phyloP scores from a whole-genome alignment of 768 basidiomycete genomes.

The Lanmaoa pseudosensibilis region DNA sequence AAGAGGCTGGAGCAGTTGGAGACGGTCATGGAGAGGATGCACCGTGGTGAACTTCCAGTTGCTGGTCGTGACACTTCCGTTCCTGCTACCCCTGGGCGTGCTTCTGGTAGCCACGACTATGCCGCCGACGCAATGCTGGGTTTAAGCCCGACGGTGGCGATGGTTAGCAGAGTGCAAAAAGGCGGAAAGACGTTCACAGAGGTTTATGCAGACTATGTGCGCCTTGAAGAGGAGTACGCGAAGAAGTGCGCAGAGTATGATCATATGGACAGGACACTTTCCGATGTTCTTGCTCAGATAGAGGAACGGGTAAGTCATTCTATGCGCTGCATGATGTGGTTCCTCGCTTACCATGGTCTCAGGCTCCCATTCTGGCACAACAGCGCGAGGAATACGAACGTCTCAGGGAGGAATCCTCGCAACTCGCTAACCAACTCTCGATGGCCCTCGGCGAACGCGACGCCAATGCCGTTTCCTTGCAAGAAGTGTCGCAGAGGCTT shows the following conservation, averaged over 20 bases:
- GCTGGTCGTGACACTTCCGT: conserved; percentile 44
- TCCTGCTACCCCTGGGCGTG: conserved; percentile 44
- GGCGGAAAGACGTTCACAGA: conserved; percentile 91
- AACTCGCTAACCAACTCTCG: conserved; percentile 78
- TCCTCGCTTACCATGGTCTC: conserved; percentile 2
- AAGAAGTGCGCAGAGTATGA: conserved; percentile 80
- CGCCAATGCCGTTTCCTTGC: conserved; percentile 49
- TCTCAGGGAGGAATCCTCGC: conserved; percentile 72
- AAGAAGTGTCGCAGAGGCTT: conserved; percentile 64
- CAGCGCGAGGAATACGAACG: conserved; percentile 90
- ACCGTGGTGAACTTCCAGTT: conserved; percentile 66
- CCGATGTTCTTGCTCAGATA: conserved; percentile 82
- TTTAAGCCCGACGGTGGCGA: conserved; percentile 84
- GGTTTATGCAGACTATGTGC: conserved; percentile 88
- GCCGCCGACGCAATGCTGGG: conserved; percentile 59
- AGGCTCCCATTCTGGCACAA: conserved; percentile 90
- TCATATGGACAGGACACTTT: conserved; percentile 79
- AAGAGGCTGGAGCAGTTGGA: conserved; percentile 71
- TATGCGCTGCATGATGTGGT: neutral
- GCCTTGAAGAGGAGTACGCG: conserved; percentile 78
- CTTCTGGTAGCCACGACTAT: conserved; percentile 40
- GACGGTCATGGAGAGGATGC: conserved; percentile 68
- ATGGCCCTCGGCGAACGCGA: conserved; percentile 78
- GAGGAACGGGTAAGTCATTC: conserved; percentile 70
- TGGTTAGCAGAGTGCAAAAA: conserved; percentile 79